A percentile compares a stretch with the other conserved stretches of the same genome.
These are phyloP conservation scores for Neonectria ditissima DNA, from an alignment of 2,329 filamentous ascomycete genomes.

Conservation along the genomic window DNA sequence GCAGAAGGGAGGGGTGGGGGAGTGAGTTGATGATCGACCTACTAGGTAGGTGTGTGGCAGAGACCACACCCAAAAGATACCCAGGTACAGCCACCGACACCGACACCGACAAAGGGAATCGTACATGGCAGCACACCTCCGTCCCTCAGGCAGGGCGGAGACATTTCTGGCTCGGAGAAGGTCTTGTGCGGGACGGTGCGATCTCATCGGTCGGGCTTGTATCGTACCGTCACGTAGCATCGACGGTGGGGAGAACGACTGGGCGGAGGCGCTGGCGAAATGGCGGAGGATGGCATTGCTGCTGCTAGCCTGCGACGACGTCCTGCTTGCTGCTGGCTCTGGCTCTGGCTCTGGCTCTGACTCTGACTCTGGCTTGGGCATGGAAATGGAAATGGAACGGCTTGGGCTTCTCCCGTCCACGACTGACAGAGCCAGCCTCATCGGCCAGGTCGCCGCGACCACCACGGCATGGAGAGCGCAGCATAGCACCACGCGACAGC, in stretches of 20 bases:
- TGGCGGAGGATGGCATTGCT: constrained; percentile 14
- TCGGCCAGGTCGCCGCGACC: background rate
- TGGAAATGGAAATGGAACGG: background rate
- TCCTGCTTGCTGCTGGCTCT: constrained; percentile 2
- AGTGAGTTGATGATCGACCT: background rate
- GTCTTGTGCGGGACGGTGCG: background rate
- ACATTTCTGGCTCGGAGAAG: background rate
- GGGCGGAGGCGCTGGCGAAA: constrained; percentile 31
- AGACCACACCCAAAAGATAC: constrained; percentile 1
- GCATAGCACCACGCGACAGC: constrained; percentile 7
- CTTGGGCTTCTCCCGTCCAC: background rate
- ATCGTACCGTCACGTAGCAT: constrained; percentile 36
- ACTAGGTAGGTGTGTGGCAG: constrained; percentile 2
- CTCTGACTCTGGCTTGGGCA: no score
- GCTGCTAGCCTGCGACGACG: no score
- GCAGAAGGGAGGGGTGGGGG: constrained; percentile 4
- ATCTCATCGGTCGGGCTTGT: background rate
- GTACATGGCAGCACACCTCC: background rate
- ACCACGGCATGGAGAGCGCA: background rate
- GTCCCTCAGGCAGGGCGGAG: background rate
- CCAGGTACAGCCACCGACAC: background rate
- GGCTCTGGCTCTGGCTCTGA: background rate
- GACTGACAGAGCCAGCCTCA: background rate
- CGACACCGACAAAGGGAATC: background rate
- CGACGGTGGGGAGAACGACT: constrained; percentile 38